Base-by-base conservation (phyloP, 2,329 filamentous ascomycete genomes). In the Diplodia seriata region DNA sequence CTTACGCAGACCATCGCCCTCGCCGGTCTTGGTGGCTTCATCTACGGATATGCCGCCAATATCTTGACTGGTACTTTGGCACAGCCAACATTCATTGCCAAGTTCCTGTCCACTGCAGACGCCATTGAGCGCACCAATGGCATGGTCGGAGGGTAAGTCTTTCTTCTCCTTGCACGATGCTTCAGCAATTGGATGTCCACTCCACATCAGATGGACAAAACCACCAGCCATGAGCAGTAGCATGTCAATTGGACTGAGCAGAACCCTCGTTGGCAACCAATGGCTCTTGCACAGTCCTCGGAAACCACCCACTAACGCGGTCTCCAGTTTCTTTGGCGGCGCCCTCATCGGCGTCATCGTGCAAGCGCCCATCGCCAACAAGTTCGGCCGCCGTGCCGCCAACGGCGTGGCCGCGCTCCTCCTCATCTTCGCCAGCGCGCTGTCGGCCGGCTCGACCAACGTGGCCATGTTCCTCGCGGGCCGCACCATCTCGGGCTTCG, bases 1-100 rank as follows among this genome's bases (percentile, higher is more conserved):
- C 26, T 5, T 11, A 6, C 14, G 3, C 29, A 68, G 66, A 64
- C 59, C 47, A 65, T 68, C 26, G 49, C 59, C 23, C 38, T 64
- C 15, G 75, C 75, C 1, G 69, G 70, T 14, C 59, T 76, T 5
- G 75, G 73, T 3, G 72, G 74, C 40, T 77, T 76, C 61, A 70
- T 73, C 29, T 77, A 73, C 61, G 75, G 75, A 51, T 77, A 73
- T 67, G 70, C 73, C 12, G 73, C 71, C 63, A 77, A 77, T 67
- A 68, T 71, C 20, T 75, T 77, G 66, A 71, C 73, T 29, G 72
- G 75, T 3, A 74, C 74, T 1, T 59, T 76, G 12, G 75, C 73
- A 9, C 74, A 76, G 67, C 67, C 71, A 3, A 72, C 72, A 12
- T 77, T 77, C 68, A 63, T 74, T 18, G 68, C 67, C 2, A 71